phyloP scores from a whole-genome alignment of 441 rosid genomes.

The Arabidopsis hybrid region DNA sequence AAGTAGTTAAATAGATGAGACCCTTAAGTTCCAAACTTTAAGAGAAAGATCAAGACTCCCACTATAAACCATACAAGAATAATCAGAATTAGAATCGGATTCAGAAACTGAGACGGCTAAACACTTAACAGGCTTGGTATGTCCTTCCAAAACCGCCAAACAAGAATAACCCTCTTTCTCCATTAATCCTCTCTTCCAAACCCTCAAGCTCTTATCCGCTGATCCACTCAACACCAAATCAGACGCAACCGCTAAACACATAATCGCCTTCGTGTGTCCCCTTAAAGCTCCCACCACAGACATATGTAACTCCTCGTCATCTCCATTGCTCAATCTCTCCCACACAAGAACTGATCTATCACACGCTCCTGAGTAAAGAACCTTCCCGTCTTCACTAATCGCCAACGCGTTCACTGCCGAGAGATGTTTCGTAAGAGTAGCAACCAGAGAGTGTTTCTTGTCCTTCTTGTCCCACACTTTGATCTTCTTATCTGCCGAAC shows the following conservation, averaged over 20 bases:
- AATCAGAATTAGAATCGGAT: slow-evolving; percentile 38
- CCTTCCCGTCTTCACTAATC: slow-evolving; percentile 58
- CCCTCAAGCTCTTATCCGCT: slow-evolving; percentile 64
- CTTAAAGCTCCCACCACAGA: slow-evolving; percentile 70
- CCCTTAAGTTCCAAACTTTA: slow-evolving; percentile 61
- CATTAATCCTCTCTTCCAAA: slow-evolving; percentile 62
- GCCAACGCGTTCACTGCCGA: slow-evolving; percentile 79
- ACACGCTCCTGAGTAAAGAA: slow-evolving; percentile 78
- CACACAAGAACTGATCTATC: slow-evolving; percentile 78
- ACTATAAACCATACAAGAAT: slow-evolving; percentile 59
- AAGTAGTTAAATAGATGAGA: slow-evolving; percentile 40
- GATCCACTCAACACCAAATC: slow-evolving; percentile 76
- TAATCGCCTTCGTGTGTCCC: slow-evolving; percentile 67
- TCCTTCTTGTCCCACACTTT: slow-evolving; percentile 63
- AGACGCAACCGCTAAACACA: slow-evolving; percentile 62
- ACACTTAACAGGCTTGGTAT: slow-evolving; percentile 69
- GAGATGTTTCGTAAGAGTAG: slow-evolving; percentile 61
- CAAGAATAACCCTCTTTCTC: slow-evolving; percentile 53
- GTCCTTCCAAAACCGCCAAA: slow-evolving; percentile 71
- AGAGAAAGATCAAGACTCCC: slow-evolving; percentile 73
- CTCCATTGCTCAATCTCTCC: slow-evolving; percentile 48
- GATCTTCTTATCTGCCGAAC: slow-evolving; percentile 79
- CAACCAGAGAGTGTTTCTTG: slow-evolving; percentile 52
- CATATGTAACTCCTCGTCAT: slow-evolving; percentile 44
- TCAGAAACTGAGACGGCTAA: slow-evolving; percentile 48